Base-by-base conservation (phyloP, 768 basidiomycete genomes). In the Suillus hirtellus region DNA sequence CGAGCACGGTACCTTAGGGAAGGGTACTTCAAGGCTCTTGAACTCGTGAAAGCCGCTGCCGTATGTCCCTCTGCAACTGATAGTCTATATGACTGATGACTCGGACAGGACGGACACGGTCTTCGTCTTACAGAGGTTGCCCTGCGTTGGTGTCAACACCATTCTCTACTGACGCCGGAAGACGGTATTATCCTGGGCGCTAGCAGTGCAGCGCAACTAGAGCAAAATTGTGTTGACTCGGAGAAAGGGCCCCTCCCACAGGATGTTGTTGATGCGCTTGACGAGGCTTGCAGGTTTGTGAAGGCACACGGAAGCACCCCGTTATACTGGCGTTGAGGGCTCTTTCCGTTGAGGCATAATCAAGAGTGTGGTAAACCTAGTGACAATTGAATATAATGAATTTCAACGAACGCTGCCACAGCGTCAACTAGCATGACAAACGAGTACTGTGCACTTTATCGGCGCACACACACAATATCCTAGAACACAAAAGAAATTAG, bases 81-180 rank as follows among this genome's bases (percentile, higher is more conserved):
- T 4, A 63, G 49, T 44, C 58, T 55, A 49, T 24, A 52, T 9
- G 31, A 43, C 43, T 38, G 11, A 63, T 27, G 50, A 35, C 31
- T 27, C 31, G 3, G 42, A 12, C 60, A 81, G 81, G 79, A 79
- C 42, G 81, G 79, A 56, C 75, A 86, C 64, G 65, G 72, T 49
- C 69, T 88, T 4, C 79, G 80, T 0, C 73, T 86, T 62, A 77
- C 80, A 3, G 85, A 88, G 72, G 78, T 86, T 4, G 84, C 86
- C 1, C 73, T 87, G 54, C 78, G 87, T n/a, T 89, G 87, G 87
- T 76, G 82, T 59, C 82, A 86, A 60, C 81, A 88, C 63, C 86
- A 88, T 64, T 84, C 82, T 7, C 62, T 75, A 2, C 68, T 88
- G 56, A 78, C 67, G 38, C 72, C 73, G 1, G 58, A 64, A 34